Conservation (phyloP, 345 rosid genomes). For the Atalantia buxifolia region DNA sequence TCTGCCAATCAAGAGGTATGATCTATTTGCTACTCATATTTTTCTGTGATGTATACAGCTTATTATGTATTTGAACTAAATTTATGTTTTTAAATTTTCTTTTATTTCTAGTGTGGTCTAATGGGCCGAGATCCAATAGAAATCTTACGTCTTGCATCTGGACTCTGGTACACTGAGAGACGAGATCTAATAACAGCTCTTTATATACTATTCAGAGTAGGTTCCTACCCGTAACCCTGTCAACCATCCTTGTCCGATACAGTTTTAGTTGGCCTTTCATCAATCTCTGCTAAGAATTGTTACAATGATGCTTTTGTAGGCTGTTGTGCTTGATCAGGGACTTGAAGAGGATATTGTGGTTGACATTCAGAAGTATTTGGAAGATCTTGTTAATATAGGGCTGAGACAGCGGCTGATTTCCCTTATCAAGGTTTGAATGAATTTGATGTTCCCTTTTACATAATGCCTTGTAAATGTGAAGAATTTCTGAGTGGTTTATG, state of each 20-base stretch:
- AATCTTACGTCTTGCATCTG: conserved; percentile 84
- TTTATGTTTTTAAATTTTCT: conserved; percentile 14
- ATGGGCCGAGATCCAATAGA: conserved; percentile 81
- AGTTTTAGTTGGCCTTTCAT: conserved; percentile 4
- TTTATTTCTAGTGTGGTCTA: conserved; percentile 62
- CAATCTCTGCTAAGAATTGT: conserved; percentile 2
- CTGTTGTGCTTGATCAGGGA: conserved; percentile 87
- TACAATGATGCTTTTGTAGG: conserved; percentile 43
- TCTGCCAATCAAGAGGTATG: conserved; percentile 90
- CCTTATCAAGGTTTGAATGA: conserved; percentile 56
- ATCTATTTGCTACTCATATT: conserved; percentile 18
- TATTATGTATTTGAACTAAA: neutral
- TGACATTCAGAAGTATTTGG: conserved; percentile 75
- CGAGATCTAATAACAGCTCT: conserved; percentile 77
- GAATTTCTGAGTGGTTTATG: neutral
- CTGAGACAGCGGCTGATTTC: conserved; percentile 76
- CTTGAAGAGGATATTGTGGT: conserved; percentile 64
- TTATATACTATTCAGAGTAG: conserved; percentile 74
- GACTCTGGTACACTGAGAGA: conserved; percentile 95
- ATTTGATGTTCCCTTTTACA: neutral
- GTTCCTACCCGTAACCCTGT: conserved; percentile 2
- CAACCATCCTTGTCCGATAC: neutral
- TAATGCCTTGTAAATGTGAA: neutral
- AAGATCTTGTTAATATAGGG: conserved; percentile 70
- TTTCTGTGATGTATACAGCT: neutral